A percentile compares a stretch with the other conserved stretches of the same genome.
Evolutionary conservation across 768 basidiomycete genomes (phyloP).

Genomic region (Pholiota molesta): DNA sequence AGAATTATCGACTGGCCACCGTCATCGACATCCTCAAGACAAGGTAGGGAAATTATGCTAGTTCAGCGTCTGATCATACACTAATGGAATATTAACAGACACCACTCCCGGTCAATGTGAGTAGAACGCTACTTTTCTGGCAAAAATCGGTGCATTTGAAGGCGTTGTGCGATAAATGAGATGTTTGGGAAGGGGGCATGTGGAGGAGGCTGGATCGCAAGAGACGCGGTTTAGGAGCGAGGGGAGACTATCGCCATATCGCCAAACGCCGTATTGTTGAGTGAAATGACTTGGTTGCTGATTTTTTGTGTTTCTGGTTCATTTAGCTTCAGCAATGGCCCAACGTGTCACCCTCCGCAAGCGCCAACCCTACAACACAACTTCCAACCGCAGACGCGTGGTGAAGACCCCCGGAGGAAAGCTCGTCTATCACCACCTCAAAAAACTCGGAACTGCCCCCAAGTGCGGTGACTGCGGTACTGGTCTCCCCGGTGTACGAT

Average conservation of each 20-base stretch:
- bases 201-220: background rate
- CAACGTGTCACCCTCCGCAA: constrained; percentile 99
- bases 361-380: constrained; percentile 97
- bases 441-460: constrained; percentile 89
- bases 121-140: constrained; percentile 28
- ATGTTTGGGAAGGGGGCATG: background rate
- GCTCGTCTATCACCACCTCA: constrained; percentile 97
- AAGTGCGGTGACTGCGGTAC: constrained; percentile 99
- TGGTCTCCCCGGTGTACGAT: constrained; percentile 89
- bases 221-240: background rate
- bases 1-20: constrained; percentile 34
- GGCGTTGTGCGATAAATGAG: constrained; percentile 10
- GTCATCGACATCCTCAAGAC: constrained; percentile 66
- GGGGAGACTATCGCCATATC: background rate
- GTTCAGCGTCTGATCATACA: constrained; percentile 9
- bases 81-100: constrained; percentile 10
- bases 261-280: constrained; percentile 1
- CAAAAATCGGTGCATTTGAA: constrained; percentile 8
- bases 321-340: constrained; percentile 66
- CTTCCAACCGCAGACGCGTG: constrained; percentile 91
- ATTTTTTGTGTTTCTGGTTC: constrained; percentile 2
- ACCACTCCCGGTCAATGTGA: constrained; percentile 35
- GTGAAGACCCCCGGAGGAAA: constrained; percentile 99
- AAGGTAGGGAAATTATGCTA: constrained; percentile 49
- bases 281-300: constrained; percentile 6